These are phyloP conservation scores for Arbutus unedo DNA, from an alignment of 148 eudicot genomes.

Conservation along the genomic window DNA sequence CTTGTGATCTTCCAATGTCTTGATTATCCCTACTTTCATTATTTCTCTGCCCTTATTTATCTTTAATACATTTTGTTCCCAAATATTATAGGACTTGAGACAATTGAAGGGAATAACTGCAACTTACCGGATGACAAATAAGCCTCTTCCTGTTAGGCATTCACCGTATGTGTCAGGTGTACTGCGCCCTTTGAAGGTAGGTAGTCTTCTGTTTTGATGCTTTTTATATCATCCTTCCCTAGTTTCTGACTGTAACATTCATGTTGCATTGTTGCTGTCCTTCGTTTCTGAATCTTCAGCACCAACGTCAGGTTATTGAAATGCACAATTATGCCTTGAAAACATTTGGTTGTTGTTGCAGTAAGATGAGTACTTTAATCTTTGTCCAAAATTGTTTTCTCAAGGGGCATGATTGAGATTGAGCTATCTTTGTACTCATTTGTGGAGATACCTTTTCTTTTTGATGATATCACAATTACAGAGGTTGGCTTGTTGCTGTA, in stretches of 20 bases:
- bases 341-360: neutral
- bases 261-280: neutral
- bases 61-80: neutral
- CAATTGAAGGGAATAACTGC: slow-evolving; percentile 90
- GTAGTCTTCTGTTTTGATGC: slow-evolving; percentile 10
- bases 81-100: slow-evolving; percentile 61
- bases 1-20: neutral
- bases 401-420: no score
- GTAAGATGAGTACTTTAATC: neutral
- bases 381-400: no score
- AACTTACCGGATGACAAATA: slow-evolving; percentile 89
- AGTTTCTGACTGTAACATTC: neutral
- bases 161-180: slow-evolving; percentile 75
- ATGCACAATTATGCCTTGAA: neutral
- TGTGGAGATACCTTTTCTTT: no score
- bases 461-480: no score
- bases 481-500: no score
- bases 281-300: neutral
- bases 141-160: slow-evolving; percentile 88
- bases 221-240: neutral
- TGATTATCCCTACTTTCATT: neutral
- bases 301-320: neutral
- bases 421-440: no score
- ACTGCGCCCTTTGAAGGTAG: slow-evolving; percentile 77
- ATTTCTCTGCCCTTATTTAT: neutral